phyloP scores from a whole-genome alignment of 257 asterid species.

The Leptodermis oblonga region DNA sequence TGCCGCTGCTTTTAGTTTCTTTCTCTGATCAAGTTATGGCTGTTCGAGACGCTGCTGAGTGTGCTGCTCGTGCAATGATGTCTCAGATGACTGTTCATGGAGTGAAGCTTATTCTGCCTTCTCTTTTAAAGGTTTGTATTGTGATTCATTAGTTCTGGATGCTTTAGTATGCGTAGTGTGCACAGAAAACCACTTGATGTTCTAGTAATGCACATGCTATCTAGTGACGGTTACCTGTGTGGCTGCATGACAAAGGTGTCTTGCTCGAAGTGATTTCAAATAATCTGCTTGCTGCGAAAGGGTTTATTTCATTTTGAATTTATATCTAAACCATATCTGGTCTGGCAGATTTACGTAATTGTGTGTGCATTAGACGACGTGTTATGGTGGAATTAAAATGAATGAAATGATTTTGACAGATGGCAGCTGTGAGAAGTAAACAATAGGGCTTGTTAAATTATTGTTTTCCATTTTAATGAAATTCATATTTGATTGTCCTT shows the following conservation, averaged over 20 bases:
- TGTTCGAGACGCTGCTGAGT: conserved; percentile 97
- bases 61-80: conserved; percentile 99
- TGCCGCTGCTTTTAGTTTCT: conserved; percentile 83
- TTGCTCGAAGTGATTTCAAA: background rate
- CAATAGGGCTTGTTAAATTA: background rate
- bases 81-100: conserved; percentile 95
- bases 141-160: background rate
- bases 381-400: background rate
- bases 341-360: background rate
- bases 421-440: background rate
- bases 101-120: conserved; percentile 95
- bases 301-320: background rate
- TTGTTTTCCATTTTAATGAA: background rate
- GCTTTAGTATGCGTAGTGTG: background rate
- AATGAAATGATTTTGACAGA: background rate
- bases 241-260: background rate
- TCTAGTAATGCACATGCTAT: background rate
- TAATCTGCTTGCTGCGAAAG: background rate
- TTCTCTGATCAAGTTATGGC: conserved; percentile 98
- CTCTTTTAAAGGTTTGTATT: conserved; percentile 77
- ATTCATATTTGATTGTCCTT: background rate
- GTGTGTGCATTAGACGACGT: background rate
- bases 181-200: background rate
- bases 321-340: background rate
- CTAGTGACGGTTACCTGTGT: background rate